phyloP scores from a whole-genome alignment of 2,329 filamentous ascomycete genomes.

The Alternaria alternata region DNA sequence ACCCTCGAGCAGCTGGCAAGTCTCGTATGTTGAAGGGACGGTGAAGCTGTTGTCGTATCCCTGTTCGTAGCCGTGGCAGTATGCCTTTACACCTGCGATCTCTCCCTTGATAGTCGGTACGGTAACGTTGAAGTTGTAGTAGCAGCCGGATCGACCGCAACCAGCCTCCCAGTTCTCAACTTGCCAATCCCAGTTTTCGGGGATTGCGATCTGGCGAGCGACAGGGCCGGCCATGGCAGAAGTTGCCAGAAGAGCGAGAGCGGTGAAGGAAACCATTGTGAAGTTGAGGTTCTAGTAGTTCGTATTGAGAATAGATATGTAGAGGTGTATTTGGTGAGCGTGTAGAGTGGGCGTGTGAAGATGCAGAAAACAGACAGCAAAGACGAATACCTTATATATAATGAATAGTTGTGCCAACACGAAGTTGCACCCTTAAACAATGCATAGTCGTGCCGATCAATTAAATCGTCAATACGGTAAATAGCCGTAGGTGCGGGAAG shows the following conservation, averaged over 20 bases:
- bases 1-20: slow-evolving; percentile 25
- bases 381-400: neutral
- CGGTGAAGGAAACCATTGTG: slow-evolving; percentile 22
- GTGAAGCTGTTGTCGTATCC: slow-evolving; percentile 21
- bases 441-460: slow-evolving; percentile 3
- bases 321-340: neutral
- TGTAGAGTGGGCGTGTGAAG: neutral
- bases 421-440: neutral
- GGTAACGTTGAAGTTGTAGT: slow-evolving; percentile 35
- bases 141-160: slow-evolving; percentile 28
- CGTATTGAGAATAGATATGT: neutral
- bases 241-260: slow-evolving; percentile 18
- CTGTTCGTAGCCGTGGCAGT: slow-evolving; percentile 28
- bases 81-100: slow-evolving; percentile 23
- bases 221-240: slow-evolving; percentile 16
- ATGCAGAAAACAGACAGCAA: neutral
- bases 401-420: neutral
- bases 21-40: slow-evolving; percentile 6
- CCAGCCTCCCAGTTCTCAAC: slow-evolving; percentile 27
- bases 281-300: neutral
- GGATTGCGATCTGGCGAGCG: slow-evolving; percentile 19
- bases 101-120: slow-evolving; percentile 19
- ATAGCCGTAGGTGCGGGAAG: neutral
- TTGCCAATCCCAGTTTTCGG: slow-evolving; percentile 29
- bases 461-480: slow-evolving; percentile 4